Percentiles rank a stretch among this genome's conserved stretches.
phyloP scores from a whole-genome alignment of 306 rosid genomes.

The Rosa rugosa region DNA sequence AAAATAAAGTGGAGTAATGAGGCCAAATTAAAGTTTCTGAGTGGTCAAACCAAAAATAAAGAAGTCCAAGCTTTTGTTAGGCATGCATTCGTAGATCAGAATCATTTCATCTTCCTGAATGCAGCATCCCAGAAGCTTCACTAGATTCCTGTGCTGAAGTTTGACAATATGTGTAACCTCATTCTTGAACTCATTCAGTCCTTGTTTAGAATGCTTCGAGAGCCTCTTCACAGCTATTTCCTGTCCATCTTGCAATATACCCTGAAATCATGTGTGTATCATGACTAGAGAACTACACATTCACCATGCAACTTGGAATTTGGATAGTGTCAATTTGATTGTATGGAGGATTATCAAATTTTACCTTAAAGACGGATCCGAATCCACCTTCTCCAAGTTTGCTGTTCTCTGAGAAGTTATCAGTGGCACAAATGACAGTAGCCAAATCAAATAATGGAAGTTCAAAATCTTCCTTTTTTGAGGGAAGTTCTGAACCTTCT shows the following conservation, averaged over 20 bases:
- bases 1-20: not conserved
- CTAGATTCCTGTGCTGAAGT: conserved; percentile 18
- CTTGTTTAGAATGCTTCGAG: not conserved
- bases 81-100: conserved; percentile 13
- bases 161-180: conserved; percentile 15
- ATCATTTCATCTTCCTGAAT: conserved; percentile 9
- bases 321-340: not conserved
- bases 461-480: not conserved
- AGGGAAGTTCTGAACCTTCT: not conserved
- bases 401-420: not conserved
- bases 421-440: not conserved
- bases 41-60: not conserved
- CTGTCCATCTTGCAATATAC: conserved; percentile 2
- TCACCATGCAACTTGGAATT: not conserved
- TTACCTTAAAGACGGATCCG: conserved; percentile 5
- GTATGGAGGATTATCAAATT: not conserved
- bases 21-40: not conserved
- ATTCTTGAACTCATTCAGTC: conserved; percentile 19
- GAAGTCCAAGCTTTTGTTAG: conserved; percentile 11
- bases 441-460: conserved; percentile 13
- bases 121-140: conserved; percentile 7
- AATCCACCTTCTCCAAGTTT: conserved; percentile 15
- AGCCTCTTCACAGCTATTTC: conserved; percentile 11
- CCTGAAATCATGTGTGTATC: not conserved
- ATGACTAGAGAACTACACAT: not conserved